Conservation (phyloP, 2,329 filamentous ascomycete genomes). For the Diaporthe nobilis region DNA sequence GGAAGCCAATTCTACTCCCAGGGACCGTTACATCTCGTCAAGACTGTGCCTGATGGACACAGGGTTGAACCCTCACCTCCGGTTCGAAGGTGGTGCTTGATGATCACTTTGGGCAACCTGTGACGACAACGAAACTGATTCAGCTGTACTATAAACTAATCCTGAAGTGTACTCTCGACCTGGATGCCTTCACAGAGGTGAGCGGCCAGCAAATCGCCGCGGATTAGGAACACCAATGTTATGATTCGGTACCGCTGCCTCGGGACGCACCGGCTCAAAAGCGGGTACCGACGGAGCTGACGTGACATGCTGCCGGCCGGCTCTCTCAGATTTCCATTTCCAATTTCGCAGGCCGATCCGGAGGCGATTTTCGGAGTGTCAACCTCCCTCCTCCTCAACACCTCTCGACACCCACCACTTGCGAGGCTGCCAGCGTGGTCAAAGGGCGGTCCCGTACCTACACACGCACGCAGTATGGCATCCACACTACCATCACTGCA, state of each 20-base stretch:
- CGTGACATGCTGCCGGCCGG: slow-evolving; percentile 35
- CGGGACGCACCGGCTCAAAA: slow-evolving; percentile 27
- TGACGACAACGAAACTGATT: background rate
- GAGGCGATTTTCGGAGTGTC: slow-evolving; percentile 30
- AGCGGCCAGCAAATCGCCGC: background rate
- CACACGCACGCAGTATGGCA: slow-evolving; percentile 51
- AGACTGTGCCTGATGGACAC: background rate
- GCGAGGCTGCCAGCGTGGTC: slow-evolving; percentile 10
- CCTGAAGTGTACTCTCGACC: background rate
- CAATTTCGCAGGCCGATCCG: slow-evolving; percentile 39
- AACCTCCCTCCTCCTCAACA: background rate
- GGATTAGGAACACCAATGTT: slow-evolving; percentile 13
- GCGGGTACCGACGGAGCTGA: slow-evolving; percentile 39
- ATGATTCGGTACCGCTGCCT: slow-evolving; percentile 32
- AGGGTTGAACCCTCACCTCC: slow-evolving; percentile 26
- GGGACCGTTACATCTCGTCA: background rate
- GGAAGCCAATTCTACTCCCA: background rate
- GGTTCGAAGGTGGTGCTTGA: background rate
- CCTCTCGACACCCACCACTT: background rate
- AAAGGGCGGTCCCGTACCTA: background rate
- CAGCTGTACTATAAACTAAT: too few species aligned
- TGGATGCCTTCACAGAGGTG: background rate
- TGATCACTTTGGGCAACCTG: background rate
- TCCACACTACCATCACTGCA: slow-evolving; percentile 58
- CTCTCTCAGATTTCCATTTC: slow-evolving; percentile 14